phyloP scores from a whole-genome alignment of 2,329 filamentous ascomycete species.

The Alternaria sp. region DNA sequence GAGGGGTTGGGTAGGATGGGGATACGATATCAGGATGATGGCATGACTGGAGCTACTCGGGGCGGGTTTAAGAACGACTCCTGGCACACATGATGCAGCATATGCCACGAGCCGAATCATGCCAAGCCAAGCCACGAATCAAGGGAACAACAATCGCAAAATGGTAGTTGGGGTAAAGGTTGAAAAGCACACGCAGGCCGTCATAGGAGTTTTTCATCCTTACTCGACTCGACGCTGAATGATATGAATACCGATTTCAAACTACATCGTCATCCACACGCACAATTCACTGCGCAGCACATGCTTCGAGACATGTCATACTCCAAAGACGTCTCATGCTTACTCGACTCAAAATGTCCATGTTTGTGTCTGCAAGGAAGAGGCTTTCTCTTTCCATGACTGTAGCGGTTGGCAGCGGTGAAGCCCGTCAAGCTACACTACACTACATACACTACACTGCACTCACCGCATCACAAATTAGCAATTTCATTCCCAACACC shows the following conservation, averaged over 20 bases:
- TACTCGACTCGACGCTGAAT: background rate
- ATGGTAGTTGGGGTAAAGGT: no score
- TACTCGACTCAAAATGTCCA: no score
- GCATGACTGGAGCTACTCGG: no score
- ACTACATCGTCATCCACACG: background rate
- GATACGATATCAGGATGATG: no score
- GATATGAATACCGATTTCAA: conserved; percentile 2
- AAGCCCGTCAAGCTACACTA: background rate
- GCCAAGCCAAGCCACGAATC: no score
- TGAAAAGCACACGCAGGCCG: no score
- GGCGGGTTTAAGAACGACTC: no score
- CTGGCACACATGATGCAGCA: no score
- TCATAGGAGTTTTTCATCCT: background rate
- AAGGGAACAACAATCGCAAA: no score
- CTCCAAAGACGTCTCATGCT: background rate
- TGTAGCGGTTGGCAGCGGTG: background rate
- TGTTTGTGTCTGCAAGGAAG: no score
- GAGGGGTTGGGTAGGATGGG: background rate
- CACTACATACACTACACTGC: background rate
- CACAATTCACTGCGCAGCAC: background rate
- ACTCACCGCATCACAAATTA: background rate
- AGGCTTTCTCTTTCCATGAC: background rate
- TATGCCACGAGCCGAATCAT: no score
- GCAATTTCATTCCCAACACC: conserved; percentile 10
- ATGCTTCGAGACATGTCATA: background rate